Evolutionary conservation across 164 flowering plant species (phyloP).

Genomic region (Piper betle): DNA sequence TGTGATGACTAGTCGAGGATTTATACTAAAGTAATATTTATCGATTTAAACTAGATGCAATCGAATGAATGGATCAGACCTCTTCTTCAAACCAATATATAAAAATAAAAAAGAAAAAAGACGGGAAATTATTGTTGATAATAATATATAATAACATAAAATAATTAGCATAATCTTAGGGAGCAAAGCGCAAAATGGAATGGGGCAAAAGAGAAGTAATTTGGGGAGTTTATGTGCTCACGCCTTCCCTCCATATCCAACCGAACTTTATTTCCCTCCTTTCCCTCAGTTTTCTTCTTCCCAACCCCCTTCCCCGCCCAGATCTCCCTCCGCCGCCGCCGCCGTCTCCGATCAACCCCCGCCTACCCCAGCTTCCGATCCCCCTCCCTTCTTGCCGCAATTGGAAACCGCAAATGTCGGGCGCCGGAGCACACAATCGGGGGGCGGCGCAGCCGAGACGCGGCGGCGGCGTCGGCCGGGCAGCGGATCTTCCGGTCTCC

Average conservation of each 20-base stretch:
- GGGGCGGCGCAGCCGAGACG: conserved; percentile 13
- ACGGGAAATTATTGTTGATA: no score
- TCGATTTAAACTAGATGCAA: no score
- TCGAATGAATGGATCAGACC: no score
- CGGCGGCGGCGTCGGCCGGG: conserved; percentile 20
- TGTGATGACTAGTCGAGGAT: no score
- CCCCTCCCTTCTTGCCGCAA: neutral
- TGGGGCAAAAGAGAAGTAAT: no score
- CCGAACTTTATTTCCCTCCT: conserved; percentile 69
- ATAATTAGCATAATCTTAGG: no score
- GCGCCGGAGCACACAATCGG: conserved; percentile 5
- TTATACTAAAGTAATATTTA: no score
- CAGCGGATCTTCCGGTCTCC: conserved; percentile 34
- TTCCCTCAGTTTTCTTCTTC: conserved; percentile 62
- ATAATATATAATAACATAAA: no score
- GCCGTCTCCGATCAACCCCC: neutral
- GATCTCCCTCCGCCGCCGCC: conserved; percentile 7
- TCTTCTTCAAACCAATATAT: no score
- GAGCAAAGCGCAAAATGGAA: no score
- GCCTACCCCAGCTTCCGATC: neutral
- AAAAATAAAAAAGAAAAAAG: no score
- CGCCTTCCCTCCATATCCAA: conserved; percentile 89
- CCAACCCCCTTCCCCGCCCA: conserved; percentile 16
- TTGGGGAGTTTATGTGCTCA: conserved; percentile 1
- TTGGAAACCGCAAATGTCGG: conserved; percentile 25